These are phyloP conservation scores for Harringtonia aguacate DNA, from an alignment of 2,329 filamentous ascomycete genomes.

Conservation along the genomic window DNA sequence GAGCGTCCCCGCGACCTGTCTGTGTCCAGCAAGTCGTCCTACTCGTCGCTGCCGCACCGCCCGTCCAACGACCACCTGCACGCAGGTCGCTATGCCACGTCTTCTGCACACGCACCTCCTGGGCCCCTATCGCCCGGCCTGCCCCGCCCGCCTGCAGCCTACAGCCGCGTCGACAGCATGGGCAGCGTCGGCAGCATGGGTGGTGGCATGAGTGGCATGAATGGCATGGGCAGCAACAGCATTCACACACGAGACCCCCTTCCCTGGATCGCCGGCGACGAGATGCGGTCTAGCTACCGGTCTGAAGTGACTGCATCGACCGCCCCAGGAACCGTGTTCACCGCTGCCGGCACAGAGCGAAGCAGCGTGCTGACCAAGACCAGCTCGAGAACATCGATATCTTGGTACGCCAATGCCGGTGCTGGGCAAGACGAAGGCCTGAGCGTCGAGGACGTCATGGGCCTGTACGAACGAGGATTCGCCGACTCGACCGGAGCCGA, in stretches of 20 bases:
- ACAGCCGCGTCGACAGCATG: conserved; percentile 24
- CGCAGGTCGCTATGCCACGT: conserved; percentile 16
- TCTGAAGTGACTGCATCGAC: conserved; percentile 45
- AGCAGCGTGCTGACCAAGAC: conserved; percentile 74
- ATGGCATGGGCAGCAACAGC: not conserved
- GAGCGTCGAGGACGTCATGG: conserved; percentile 59
- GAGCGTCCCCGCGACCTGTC: conserved; percentile 31
- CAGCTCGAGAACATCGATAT: conserved; percentile 56
- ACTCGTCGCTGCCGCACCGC: conserved; percentile 29
- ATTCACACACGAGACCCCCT: conserved; percentile 16
- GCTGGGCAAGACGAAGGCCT: conserved; percentile 41
- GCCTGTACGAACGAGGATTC: conserved; percentile 57
- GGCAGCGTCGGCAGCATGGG: conserved; percentile 11
- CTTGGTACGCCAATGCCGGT: conserved; percentile 29
- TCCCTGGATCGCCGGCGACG: conserved; percentile 40
- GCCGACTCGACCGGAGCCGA: conserved; percentile 37
- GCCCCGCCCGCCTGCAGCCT: conserved; percentile 19
- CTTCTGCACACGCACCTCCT: conserved; percentile 12
- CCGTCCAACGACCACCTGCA: conserved; percentile 27
- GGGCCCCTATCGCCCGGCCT: conserved; percentile 13
- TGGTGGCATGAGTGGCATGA: not conserved
- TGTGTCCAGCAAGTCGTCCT: conserved; percentile 32
- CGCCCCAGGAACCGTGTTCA: conserved; percentile 40
- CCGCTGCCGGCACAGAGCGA: conserved; percentile 55
- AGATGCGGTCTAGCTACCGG: conserved; percentile 44